Evolutionary conservation across 345 rosid species (phyloP).

Genomic region (Anacardium occidentale): DNA sequence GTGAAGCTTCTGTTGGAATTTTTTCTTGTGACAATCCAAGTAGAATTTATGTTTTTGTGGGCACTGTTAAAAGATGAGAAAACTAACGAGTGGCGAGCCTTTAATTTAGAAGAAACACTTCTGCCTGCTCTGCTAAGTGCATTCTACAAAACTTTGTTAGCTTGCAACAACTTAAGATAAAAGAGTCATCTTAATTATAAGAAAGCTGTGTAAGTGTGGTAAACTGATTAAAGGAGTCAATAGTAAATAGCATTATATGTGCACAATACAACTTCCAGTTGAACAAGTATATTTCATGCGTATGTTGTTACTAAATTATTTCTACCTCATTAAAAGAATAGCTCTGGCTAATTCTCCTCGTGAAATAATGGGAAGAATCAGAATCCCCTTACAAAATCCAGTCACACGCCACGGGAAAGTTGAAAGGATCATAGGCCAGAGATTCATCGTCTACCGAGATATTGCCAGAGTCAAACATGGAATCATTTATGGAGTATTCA

Average conservation of each 20-base stretch:
- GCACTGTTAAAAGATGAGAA: no score
- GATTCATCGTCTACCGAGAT: constrained; percentile 11
- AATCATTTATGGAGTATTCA: not conserved
- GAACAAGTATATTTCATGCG: not conserved
- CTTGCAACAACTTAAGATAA: not conserved
- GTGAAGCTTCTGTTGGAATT: not conserved
- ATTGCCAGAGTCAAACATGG: not conserved
- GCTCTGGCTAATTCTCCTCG: not conserved
- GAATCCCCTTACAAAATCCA: constrained; percentile 19
- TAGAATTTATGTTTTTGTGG: not conserved
- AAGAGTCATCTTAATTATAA: no score
- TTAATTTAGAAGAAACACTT: not conserved
- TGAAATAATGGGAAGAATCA: not conserved
- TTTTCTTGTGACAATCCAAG: not conserved
- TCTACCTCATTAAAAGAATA: not conserved
- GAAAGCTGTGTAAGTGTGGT: no score
- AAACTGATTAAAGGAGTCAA: no score
- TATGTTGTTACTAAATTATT: not conserved
- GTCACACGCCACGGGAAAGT: constrained; percentile 17
- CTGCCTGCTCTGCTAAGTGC: no score
- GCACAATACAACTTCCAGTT: not conserved
- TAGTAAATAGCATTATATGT: not conserved
- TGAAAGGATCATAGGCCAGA: constrained; percentile 21
- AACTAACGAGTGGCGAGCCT: not conserved
- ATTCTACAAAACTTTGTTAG: not conserved